These are phyloP conservation scores for Phaeodactylum tricornutum DNA, from an alignment of 108 stramenopile species.

Conservation along the genomic window DNA sequence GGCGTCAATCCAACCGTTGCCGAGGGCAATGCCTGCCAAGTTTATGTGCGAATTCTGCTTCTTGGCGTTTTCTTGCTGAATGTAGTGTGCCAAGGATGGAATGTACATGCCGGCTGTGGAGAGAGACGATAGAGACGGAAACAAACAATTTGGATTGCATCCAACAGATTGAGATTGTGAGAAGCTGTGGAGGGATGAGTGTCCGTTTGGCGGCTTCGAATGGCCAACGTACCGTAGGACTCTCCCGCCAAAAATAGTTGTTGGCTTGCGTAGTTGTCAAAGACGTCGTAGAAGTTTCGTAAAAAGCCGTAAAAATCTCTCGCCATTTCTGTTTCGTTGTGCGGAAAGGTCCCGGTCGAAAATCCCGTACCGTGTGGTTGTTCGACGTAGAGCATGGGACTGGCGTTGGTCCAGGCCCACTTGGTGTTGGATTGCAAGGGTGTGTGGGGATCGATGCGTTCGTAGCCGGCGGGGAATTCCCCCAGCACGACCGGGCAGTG, in stretches of 20 bases:
- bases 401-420: slow-evolving; percentile 29
- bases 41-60: neutral
- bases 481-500: slow-evolving; percentile 26
- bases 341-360: slow-evolving; percentile 45
- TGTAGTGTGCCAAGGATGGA: slow-evolving; percentile 19
- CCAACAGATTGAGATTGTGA: slow-evolving; percentile 19
- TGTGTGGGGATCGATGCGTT: slow-evolving; percentile 9
- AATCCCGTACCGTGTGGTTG: slow-evolving; percentile 68
- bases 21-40: slow-evolving; percentile 14
- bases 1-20: slow-evolving; percentile 50
- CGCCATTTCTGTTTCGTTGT: slow-evolving; percentile 18
- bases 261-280: no score
- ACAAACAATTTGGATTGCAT: neutral
- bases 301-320: slow-evolving; percentile 25
- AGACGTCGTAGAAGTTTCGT: slow-evolving; percentile 9
- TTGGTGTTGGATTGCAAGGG: slow-evolving; percentile 13
- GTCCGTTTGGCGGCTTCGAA: no score
- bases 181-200: slow-evolving; percentile 9
- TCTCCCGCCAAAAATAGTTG: slow-evolving; percentile 86
- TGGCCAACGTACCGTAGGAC: no score
- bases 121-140: no score
- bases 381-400: slow-evolving; percentile 68
- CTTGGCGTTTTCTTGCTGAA: slow-evolving; percentile 3
- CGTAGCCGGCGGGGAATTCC: slow-evolving; percentile 19
- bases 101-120: slow-evolving; percentile 38